Evolutionary conservation across 192 early-diverging fungal genomes (phyloP), one percentile per base, ranked within the genome.

Genomic region (Backusella westeae): DNA sequence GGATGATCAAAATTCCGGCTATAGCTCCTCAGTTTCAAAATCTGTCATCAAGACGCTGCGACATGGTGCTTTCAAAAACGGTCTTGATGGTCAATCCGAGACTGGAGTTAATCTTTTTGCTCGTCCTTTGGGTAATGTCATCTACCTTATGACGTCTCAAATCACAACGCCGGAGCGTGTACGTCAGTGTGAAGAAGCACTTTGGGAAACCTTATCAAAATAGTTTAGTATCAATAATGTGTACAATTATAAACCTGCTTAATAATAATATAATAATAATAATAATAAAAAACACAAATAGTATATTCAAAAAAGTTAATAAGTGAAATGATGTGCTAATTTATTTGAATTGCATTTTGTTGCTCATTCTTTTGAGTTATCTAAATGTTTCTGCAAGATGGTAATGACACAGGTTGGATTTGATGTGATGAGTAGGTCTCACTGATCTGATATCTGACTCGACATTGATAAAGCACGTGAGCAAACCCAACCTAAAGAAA

Each of bases 131-230:
- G 93, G 93, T 0, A 93, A 94, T 75, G 89, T 95, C 2, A 80
- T 95, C n/a, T 95, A 95, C 71, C 75, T 95, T 67, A 93, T 94
- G 84, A 81, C 89, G 4, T 89, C 89, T 38, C 87, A 88, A 68
- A 84, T 86, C 5, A 85, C 86, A 9, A 82, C 81, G 0, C 66
- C 73, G 12, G 78, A 85, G 44, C 77, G 78, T 67, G 73, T 89
- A 26, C 74, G 71, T 15, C 77, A 84, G 74, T 79, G 87, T 15
- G 88, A 89, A 49, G 76, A 81, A 17, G 83, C 83, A n/a, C 46
- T 89, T 46, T 63, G 74, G 38, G 65, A 77, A 41, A 74, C 63
- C 23, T 63, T 63, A 63, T 29, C 56, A 26, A 63, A 63, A 63
- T 63, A 63, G 29, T 9, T 26, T 29, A 29, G 26, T 29, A 63